Conservation (phyloP, 2,329 filamentous ascomycete species). For the Penicillium corylophilum region DNA sequence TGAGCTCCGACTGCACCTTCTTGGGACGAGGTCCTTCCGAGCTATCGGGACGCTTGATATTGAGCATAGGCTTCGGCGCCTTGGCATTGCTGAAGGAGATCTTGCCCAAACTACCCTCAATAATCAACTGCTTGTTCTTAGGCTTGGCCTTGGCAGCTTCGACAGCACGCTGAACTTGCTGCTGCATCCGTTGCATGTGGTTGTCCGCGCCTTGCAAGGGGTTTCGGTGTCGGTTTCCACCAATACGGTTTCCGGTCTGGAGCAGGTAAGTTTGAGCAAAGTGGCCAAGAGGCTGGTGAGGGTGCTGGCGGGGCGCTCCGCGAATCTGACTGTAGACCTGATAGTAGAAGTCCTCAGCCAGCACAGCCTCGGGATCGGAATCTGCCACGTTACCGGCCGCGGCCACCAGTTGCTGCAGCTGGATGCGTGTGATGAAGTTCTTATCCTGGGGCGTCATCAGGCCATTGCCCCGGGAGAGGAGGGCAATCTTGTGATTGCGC, state of each 20-base stretch:
- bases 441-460: slow-evolving; percentile 99
- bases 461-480: slow-evolving; percentile 90
- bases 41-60: slow-evolving; percentile 84
- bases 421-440: slow-evolving; percentile 97
- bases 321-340: slow-evolving; percentile 96
- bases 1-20: slow-evolving; percentile 51
- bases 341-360: slow-evolving; percentile 96
- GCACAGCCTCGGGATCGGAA: slow-evolving; percentile 72
- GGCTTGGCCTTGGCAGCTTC: slow-evolving; percentile 96
- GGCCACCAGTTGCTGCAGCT: slow-evolving; percentile 91
- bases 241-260: slow-evolving; percentile 83
- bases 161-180: slow-evolving; percentile 95
- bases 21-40: slow-evolving; percentile 56
- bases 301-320: slow-evolving; percentile 83
- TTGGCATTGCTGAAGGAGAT: slow-evolving; percentile 99
- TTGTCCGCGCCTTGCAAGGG: slow-evolving; percentile 86
- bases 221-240: slow-evolving; percentile 63
- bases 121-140: slow-evolving; percentile 95
- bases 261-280: slow-evolving; percentile 98
- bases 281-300: slow-evolving; percentile 88
- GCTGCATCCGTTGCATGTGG: slow-evolving; percentile 98
- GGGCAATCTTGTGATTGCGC: slow-evolving; percentile 95
- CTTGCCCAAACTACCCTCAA: slow-evolving; percentile 93
- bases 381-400: slow-evolving; percentile 86
- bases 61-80: slow-evolving; percentile 90